Evolutionary conservation across 441 rosid genomes (phyloP), one percentile per base, ranked within the genome.

Genomic region (Pelargonium cotyledonis): DNA sequence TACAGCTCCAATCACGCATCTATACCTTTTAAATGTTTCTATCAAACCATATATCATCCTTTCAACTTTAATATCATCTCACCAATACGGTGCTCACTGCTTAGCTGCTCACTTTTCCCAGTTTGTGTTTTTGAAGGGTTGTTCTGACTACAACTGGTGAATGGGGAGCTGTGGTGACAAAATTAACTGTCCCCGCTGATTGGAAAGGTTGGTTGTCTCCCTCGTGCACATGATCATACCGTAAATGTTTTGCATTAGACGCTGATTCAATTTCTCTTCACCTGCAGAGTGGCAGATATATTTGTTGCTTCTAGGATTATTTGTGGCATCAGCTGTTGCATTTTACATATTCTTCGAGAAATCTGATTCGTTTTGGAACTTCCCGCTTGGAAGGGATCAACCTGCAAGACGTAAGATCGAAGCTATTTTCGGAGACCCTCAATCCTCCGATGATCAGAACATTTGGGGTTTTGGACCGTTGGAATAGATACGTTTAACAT

Each of bases 211-310:
- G 73, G 65, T 71, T 65, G 66, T 63, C 74, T 51, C 16, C 11
- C 66, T 2, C 61, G 0, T 0, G 38, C 19, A 0, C 66, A 0
- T 68, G 31, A 12, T 18, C 68, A 65, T 21, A 1, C 57, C 2
- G 8, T 3, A n/a, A 0, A 29, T 53, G 6, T 55, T 23, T 44
- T 23, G 19, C 40, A 1, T 47, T 6, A 23, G 2, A 69, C 15
- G 43, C 75, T 47, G 21, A 68, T 65, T 35, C 31, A 35, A 11
- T 49, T 65, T 65, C 21, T 40, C 31, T 53, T 63, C 46, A 7
- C 40, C 44, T 75, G 89, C 90, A 92, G 98, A 86, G 74, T 95
- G 99, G 99, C 98, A 95, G 82, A 93, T 95, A 3, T 95, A 95
- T 67, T 69, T 88, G 67, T 63, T 95, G 73, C 80, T 95, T 47